Evolutionary conservation across 805 yeast genomes (phyloP), one percentile per base, ranked within the genome.

Genomic region (Ogataea trehaloabstinens): DNA sequence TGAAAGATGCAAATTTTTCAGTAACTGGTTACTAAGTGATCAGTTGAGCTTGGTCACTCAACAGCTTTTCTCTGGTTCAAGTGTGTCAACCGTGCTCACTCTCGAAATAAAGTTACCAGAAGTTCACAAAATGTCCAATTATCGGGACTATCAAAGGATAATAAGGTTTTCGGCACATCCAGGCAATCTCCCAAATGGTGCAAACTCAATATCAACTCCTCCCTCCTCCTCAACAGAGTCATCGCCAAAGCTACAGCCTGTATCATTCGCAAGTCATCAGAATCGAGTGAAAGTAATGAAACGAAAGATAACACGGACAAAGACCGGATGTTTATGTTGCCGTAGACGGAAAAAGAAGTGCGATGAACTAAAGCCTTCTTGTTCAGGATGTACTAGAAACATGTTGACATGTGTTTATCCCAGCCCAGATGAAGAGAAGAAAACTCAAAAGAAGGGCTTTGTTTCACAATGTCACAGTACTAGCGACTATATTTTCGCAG

Each of bases 291-390:
- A 34, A 19, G 24, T 5, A 18, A 29, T 37, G 24, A 49, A 53
- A 35, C 50, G 49, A 41, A 62, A 62, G 42, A 62, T 62, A 19
- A 58, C 63, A 6, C 52, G 67, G 38, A 61, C 66, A 2, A 64
- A 63, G 36, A 63, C 67, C 2, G 69, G 69, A 2, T 64, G 69
- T 40, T 60, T 59, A 43, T 63, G 67, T 37, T 64, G 69, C 36
- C 59, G 68, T 18, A 55, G 45, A 33, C 49, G 68, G 35, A 63
- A 63, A 61, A 64, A 63, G 64, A 64, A 64, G 51, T 64, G 68
- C 42, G 64, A 63, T 38, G 67, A 63, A 40, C 37, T 47, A 21
- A 53, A 52, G 40, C 67, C 67, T 3, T 49, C 53, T 4, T 64
- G 68, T 39, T 54, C 65, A 0, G 68, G 67, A 6, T 64, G 68